Conservation (phyloP, 495 filamentous ascomycete genomes). For the Penicillium cosmopolitanum region DNA sequence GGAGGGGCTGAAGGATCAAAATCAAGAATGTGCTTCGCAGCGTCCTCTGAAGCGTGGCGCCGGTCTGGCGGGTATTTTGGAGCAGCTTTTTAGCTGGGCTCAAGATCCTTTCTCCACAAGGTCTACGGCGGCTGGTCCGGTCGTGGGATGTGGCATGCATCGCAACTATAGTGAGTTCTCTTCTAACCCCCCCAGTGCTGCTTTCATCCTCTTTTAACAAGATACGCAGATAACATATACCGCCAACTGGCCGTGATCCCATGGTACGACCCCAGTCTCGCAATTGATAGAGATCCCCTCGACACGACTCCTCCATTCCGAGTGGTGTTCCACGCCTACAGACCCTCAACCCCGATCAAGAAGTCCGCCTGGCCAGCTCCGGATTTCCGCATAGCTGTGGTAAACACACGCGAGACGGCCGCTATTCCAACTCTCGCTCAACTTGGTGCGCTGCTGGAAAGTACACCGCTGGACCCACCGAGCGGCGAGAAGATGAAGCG, state of each 20-base stretch:
- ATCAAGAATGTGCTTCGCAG: slow-evolving; percentile 5
- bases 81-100: slow-evolving; percentile 41
- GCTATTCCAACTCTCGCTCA: slow-evolving; percentile 72
- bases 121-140: slow-evolving; percentile 59
- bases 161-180: slow-evolving; percentile 63
- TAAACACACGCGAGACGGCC: slow-evolving; percentile 69
- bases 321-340: slow-evolving; percentile 79
- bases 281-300: slow-evolving; percentile 18
- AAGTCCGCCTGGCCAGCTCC: slow-evolving; percentile 76
- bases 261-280: slow-evolving; percentile 62
- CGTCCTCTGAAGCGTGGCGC: slow-evolving; percentile 25
- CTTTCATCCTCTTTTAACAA: slow-evolving; percentile 2
- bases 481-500: slow-evolving; percentile 51
- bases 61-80: slow-evolving; percentile 40
- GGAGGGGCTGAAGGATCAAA: slow-evolving; percentile 6
- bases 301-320: slow-evolving; percentile 58
- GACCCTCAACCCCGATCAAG: slow-evolving; percentile 68
- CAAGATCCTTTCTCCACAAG: slow-evolving; percentile 30
- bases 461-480: slow-evolving; percentile 67
- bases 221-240: slow-evolving; percentile 64
- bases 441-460: slow-evolving; percentile 68
- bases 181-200: not conserved
- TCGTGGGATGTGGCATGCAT: slow-evolving; percentile 77
- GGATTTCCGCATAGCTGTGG: slow-evolving; percentile 80
- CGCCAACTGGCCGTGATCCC: slow-evolving; percentile 74